These are phyloP conservation scores for Kwoniella sp. DNA, from an alignment of 768 basidiomycete species.

Conservation along the genomic window DNA sequence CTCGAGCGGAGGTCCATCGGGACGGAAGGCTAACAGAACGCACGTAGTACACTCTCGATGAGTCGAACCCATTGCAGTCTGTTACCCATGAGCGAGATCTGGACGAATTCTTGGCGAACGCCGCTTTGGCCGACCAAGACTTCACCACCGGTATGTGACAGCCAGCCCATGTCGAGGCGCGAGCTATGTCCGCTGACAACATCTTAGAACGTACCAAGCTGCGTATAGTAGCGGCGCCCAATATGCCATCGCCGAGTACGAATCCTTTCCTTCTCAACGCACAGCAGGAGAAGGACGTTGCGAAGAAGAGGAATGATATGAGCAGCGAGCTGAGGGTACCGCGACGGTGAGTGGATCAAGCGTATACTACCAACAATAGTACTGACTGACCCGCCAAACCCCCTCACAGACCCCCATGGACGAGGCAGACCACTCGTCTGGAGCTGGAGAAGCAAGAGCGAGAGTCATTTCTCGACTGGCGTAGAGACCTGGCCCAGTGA, in stretches of 20 bases:
- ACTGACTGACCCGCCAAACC: neutral
- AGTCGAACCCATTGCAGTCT: constrained; percentile 62
- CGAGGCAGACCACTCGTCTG: constrained; percentile 65
- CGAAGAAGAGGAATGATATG: constrained; percentile 71
- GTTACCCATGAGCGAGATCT: constrained; percentile 94
- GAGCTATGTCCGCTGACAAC: too few relatives aligned
- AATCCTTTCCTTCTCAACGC: constrained; percentile 84
- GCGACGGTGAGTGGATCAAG: constrained; percentile 51
- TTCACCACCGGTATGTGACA: constrained; percentile 78
- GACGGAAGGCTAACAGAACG: neutral
- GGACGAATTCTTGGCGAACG: constrained; percentile 92
- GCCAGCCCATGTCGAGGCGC: neutral
- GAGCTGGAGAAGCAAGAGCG: constrained; percentile 87
- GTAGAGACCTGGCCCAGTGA: constrained; percentile 83
- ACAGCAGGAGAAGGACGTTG: constrained; percentile 70
- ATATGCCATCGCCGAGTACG: constrained; percentile 49
- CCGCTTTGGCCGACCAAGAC: constrained; percentile 88
- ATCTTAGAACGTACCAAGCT: constrained; percentile 53
- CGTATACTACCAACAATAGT: neutral
- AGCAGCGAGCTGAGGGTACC: constrained; percentile 76
- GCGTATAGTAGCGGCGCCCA: constrained; percentile 50
- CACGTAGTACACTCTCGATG: constrained; percentile 70
- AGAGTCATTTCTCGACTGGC: constrained; percentile 86
- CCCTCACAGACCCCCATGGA: constrained; percentile 72
- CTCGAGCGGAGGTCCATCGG: neutral